Conservation (phyloP, 2,329 filamentous ascomycete genomes). For the Aciculosporium take region DNA sequence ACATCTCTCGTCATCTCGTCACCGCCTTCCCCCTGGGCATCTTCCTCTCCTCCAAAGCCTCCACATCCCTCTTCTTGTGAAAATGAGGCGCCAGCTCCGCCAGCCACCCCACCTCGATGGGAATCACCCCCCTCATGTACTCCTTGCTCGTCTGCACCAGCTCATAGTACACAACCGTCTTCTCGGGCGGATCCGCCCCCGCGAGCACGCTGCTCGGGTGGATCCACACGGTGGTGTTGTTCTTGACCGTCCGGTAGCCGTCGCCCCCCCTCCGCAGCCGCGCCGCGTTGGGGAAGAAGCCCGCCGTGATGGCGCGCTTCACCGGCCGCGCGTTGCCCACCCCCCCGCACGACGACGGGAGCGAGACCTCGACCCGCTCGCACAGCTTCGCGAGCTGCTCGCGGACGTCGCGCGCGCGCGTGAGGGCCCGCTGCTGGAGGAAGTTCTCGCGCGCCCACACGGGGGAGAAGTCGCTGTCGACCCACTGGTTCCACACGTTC, state of each 20-base stretch:
- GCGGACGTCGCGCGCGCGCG: conserved; percentile 75
- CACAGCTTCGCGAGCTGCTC: conserved; percentile 88
- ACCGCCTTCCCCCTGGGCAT: conserved; percentile 30
- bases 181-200: conserved; percentile 58
- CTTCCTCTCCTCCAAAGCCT: conserved; percentile 65
- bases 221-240: conserved; percentile 75
- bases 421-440: conserved; percentile 78
- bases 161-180: conserved; percentile 80
- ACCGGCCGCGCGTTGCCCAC: conserved; percentile 59
- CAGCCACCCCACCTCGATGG: conserved; percentile 72
- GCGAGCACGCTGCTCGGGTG: conserved; percentile 77
- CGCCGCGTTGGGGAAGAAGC: conserved; percentile 90
- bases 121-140: conserved; percentile 81
- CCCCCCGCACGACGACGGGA: conserved; percentile 57
- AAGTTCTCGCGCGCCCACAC: conserved; percentile 92
- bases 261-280: conserved; percentile 71
- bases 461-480: conserved; percentile 75
- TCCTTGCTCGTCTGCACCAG: conserved; percentile 74
- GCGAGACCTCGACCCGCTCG: conserved; percentile 76
- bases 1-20: too few species aligned
- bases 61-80: conserved; percentile 82
- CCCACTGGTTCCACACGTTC: conserved; percentile 93
- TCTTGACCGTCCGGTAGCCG: conserved; percentile 84
- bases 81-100: conserved; percentile 87
- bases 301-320: conserved; percentile 74